A percentile compares a stretch with the other conserved stretches of the same genome.
Evolutionary conservation across 768 basidiomycete species (phyloP).

Genomic region (Mycena vitilis): DNA sequence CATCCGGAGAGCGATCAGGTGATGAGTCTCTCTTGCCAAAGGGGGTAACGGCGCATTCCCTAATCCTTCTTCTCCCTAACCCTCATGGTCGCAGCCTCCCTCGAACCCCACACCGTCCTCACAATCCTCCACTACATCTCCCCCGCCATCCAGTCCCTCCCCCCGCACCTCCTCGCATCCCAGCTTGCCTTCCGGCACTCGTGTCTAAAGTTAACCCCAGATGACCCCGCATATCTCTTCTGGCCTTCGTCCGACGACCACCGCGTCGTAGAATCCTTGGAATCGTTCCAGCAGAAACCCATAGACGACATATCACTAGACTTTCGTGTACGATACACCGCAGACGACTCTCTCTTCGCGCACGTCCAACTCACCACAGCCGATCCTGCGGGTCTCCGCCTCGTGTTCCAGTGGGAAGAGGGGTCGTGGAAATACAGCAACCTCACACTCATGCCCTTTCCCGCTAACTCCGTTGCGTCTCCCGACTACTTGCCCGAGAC

Average conservation of each 20-base stretch:
- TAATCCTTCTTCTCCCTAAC: neutral
- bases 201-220: conserved; percentile 66
- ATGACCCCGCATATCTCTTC: conserved; percentile 69
- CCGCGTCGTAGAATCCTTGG: conserved; percentile 56
- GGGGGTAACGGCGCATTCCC: neutral
- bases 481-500: conserved; percentile 51
- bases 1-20: no score
- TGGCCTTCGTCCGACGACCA: conserved; percentile 66
- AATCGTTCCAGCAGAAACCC: conserved; percentile 44
- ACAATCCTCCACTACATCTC: conserved; percentile 69
- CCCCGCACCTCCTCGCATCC: conserved; percentile 69
- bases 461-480: conserved; percentile 51
- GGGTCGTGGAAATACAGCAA: conserved; percentile 79
- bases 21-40: neutral
- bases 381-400: conserved; percentile 55
- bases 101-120: conserved; percentile 53
- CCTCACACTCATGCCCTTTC: conserved; percentile 77
- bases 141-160: conserved; percentile 64
- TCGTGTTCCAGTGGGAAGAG: conserved; percentile 77
- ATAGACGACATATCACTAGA: conserved; percentile 29
- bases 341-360: conserved; percentile 65
- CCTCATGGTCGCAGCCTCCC: conserved; percentile 12
- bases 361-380: conserved; percentile 62
- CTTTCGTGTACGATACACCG: conserved; percentile 39
- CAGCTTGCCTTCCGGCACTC: conserved; percentile 73